These are phyloP conservation scores for Ceratocystiopsis sp. DNA, from an alignment of 2,329 filamentous ascomycete genomes.

Conservation along the genomic window DNA sequence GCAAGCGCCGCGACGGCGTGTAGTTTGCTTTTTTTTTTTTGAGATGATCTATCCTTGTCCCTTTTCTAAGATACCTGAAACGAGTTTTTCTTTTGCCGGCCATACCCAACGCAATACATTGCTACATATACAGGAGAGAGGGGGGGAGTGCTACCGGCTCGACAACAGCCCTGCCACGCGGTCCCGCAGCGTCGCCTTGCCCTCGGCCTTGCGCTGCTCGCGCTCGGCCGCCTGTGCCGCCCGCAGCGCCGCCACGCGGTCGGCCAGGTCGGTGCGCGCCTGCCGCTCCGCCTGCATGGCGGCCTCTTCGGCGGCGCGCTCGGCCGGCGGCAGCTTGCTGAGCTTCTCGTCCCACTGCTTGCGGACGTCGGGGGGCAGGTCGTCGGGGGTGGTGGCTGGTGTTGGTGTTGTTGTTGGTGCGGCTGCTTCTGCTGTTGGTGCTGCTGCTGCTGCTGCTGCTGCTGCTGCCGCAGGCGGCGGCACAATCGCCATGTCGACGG, in stretches of 20 bases:
- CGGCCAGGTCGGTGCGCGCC: conserved; percentile 41
- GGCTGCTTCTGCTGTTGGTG: conserved; percentile 1
- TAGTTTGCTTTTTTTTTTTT: no score
- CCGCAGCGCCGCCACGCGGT: conserved; percentile 36
- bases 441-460: conserved; percentile 1
- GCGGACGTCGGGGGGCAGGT: conserved; percentile 30
- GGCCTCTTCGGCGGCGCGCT: conserved; percentile 45
- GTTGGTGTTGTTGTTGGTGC: conserved; percentile 1
- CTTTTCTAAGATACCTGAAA: no score
- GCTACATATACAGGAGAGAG: conserved; percentile 1
- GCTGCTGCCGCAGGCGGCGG: conserved; percentile 25
- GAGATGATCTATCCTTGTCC: no score
- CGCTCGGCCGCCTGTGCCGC: conserved; percentile 37
- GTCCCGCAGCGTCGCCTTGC: conserved; percentile 28
- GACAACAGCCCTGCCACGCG: conserved; percentile 18
- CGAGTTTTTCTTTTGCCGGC: no score
- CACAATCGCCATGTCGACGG: conserved; percentile 10
- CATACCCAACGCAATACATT: no score
- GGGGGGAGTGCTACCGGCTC: background rate
- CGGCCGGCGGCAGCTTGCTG: conserved; percentile 37
- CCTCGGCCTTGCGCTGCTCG: conserved; percentile 38
- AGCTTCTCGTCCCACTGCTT: conserved; percentile 36
- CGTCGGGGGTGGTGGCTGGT: conserved; percentile 1
- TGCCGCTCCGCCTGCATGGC: conserved; percentile 45
- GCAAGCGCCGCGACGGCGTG: background rate